Base-by-base conservation (phyloP, 2,329 filamentous ascomycete genomes). In the Cercospora nicotianae region DNA sequence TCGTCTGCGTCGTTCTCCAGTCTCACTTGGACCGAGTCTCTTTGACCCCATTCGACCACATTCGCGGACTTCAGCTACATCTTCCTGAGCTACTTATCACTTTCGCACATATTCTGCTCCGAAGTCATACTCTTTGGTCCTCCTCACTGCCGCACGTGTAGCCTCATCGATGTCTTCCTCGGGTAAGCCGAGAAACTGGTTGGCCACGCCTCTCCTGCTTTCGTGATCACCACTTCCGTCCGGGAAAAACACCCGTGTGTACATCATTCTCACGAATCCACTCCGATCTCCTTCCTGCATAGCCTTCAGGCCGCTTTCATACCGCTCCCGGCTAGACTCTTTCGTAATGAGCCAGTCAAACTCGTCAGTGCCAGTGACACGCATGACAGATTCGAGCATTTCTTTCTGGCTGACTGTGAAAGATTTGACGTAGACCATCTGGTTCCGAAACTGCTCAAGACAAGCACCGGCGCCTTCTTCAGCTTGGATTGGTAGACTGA, bases 351-450 rank as follows among this genome's bases (percentile, higher is more conserved):
- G 36, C 36, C 36, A 39, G 16, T 39, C 36, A n/a, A 3, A 2
- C 16, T 39, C 67, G 13, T 75, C 75, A 31, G 85, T 87, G 0
- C 84, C 84, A 0, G 86, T 85, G 3, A 88, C 88, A 0, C 85
- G 84, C 72, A 88, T 82, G 12, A 89, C 77, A n/a, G 83, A 84
- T 45, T 85, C 84, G 64, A 91, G 82, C 81, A 91, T 91, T 9
- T 91, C 89, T 10, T 83, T 82, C 76, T 92, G 90, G 67, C 78
- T 87, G 68, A 88, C 72, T 10, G 79, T 76, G 79, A 90, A 91
- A 68, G 85, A 88, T 7, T 80, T 82, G 10, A 89, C 71, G 71
- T 83, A 86, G 1, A 89, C 74, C 0, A 73, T 70, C 60, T 82
- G 81, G 76, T 39, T 39, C 36, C 36, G 36, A n/a, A 39, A 39